Conservation (phyloP, 2,329 filamentous ascomycete species). For the Orbilia blumenaviensis region DNA sequence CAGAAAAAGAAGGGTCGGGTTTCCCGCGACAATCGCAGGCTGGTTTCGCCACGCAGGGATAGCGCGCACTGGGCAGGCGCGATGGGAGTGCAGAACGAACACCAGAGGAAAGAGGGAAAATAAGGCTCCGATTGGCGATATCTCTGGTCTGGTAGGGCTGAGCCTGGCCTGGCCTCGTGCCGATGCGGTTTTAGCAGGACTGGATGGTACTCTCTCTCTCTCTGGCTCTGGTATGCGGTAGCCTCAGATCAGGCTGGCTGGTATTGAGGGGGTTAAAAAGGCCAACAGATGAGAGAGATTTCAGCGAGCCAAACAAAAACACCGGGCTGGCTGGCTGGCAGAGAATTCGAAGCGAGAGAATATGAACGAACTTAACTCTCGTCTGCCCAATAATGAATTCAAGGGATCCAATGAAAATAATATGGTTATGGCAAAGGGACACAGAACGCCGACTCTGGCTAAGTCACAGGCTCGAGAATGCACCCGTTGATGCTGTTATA, state of each 20-base stretch:
- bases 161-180: constrained; percentile 28
- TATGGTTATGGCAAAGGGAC: no score
- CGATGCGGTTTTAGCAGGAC: constrained; percentile 21
- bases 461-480: no score
- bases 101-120: background rate
- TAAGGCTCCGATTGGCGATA: constrained; percentile 46
- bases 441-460: no score
- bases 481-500: no score
- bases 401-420: no score
- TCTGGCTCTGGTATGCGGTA: constrained; percentile 8
- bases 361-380: no score
- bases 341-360: no score
- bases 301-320: constrained; percentile 40
- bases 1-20: constrained; percentile 9
- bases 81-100: background rate
- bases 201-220: background rate
- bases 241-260: background rate
- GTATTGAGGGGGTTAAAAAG: constrained; percentile 30
- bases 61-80: constrained; percentile 10
- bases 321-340: background rate
- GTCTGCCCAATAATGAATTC: no score
- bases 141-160: constrained; percentile 18
- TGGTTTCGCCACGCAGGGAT: constrained; percentile 26
- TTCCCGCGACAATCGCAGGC: constrained; percentile 34
- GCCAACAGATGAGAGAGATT: constrained; percentile 1